Base-by-base conservation (phyloP, 352 stramenopile species). In the Globisporangium parvum region DNA sequence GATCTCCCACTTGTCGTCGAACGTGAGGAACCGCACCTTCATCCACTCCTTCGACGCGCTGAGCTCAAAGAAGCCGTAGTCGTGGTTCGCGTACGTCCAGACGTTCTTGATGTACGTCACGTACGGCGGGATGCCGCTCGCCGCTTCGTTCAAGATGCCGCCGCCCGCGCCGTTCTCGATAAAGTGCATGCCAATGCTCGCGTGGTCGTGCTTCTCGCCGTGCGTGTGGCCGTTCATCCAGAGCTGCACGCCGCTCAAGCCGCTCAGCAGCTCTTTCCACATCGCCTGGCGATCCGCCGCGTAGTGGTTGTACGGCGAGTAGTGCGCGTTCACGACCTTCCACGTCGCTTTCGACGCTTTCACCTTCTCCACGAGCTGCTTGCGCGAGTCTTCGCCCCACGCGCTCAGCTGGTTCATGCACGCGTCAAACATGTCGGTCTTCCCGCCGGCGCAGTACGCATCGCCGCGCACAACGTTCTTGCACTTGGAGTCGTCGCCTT, bases 291-390 rank as follows among this genome's bases (percentile, higher is more conserved):
- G 69, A 4, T 55, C 41, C 23, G 77, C 67, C 18, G 79, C 70
- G 56, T 87, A 87, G 68, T 93, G 83, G 52, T 80, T 71, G 52
- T 88, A 85, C 3, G 84, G 80, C 3, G 67, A 85, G 70, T 93
- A 93, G 67, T 92, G 84, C 40, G 70, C 84, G 63, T 93, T 93
- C 47, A 93, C 78, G 40, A 93, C 80, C 67, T 93, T 93, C 78
- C 82, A 93, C 40, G 80, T 86, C 2, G 83, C 83, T 17, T 54
- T 91, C 6, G 81, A 91, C 44, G 69, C 62, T 12, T 75, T 70
- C 3, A 78, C 69, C 24, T 87, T 67, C 20, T 65, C 59, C 0
- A 66, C 65, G 6, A 91, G 66, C 51, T 88, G 71, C 51, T 64
- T 74, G 5, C 76, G 70, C n/a, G 79, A 91, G 56, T 93, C 83